Evolutionary conservation across 2,329 filamentous ascomycete species (phyloP), one percentile per base, ranked within the genome.

Genomic region (Penicillium sumatraense): DNA sequence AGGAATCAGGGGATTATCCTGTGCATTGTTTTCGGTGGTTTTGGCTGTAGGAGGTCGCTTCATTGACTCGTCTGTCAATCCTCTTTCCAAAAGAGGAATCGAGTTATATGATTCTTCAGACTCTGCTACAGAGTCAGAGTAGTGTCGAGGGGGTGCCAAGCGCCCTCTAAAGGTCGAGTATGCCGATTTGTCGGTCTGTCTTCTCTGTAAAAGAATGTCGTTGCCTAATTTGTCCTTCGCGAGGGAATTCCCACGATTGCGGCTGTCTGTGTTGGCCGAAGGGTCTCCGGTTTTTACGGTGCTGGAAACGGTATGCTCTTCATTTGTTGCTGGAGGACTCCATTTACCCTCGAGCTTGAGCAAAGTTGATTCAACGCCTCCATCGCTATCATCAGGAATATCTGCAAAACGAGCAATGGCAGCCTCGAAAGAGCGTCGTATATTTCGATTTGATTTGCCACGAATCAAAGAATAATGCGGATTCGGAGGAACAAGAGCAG

Each of bases 341-440:
- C 88, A 95, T 63, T 86, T 93, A 9, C 95, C 95, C 76, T 99
- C 95, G 0, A 99, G 81, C 68, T 98, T 99, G 64, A 93, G 76
- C 48, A 99, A 74, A 0, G 95, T 91, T n/a, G 93, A 92, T 69
- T 98, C 95, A 23, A 98, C 87, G 11, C 93, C 93, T 6, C 91
- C 91, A 68, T 96, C 90, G 42, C 89, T 88, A 57, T 96, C 91
- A 68, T 97, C 93, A 0, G 93, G 91, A 23, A 98, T 90, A 52
- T 90, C 87, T 2, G 93, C 91, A 51, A 99, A 84, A 64, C 90
- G 90, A 56, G 93, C 87, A 1, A 96, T 91, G 66, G 96, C 92
- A 2, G 84, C 88, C 72, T 98, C 91, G 64, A 98, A 97, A 0
- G 93, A 97, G 1, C 83, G 81, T 41, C 83, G 76, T 16, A 86